Base-by-base conservation (phyloP, 2,329 filamentous ascomycete species). In the Chaetomium olivaceum region DNA sequence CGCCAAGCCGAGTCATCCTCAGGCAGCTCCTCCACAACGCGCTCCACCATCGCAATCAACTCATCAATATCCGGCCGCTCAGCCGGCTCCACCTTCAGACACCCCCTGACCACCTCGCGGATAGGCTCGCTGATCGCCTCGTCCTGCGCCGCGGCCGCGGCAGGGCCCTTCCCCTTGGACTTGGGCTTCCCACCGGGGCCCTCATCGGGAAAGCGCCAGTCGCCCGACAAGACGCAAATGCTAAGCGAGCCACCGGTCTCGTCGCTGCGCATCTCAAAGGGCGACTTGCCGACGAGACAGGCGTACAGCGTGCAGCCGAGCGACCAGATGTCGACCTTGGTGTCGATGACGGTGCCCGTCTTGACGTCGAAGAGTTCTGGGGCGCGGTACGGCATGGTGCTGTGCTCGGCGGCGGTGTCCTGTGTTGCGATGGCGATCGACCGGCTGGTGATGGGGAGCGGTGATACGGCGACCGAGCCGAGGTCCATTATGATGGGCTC, bases 301-400 rank as follows among this genome's bases (percentile, higher is more conserved):
- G 95, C 95, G 79, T 96, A 99, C 54, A 99, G 83, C n/a, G 95
- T 98, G 82, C 95, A 98, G 60, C 95, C 95, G 25, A 99, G 81
- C 19, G 92, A 96, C 95, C 95, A 99, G 70, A 99, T 96, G 77
- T 99, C 95, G 50, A 97, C 92, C 76, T 97, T 97, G 14, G 93
- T 96, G 78, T 98, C 95, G 74, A 99, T 90, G 59, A 92, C 87
- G 58, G 90, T 89, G 68, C 92, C 94, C 3, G 93, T 97, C 80
- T 96, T 96, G 64, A 98, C 95, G 77, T 99, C 95, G 78, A 99
- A 99, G 67, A 99, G 88, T 79, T 99, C 95, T 0, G 95, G 95
- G 1, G 95, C 95, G 66, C 95, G 92, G 80, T 99, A 99, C 0
- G 95, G 93, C 94, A 99, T 98, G 50, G 95, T 99, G 70, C 89